phyloP scores from a whole-genome alignment of 805 yeast species.

The Saccharomyces cerevisiae region DNA sequence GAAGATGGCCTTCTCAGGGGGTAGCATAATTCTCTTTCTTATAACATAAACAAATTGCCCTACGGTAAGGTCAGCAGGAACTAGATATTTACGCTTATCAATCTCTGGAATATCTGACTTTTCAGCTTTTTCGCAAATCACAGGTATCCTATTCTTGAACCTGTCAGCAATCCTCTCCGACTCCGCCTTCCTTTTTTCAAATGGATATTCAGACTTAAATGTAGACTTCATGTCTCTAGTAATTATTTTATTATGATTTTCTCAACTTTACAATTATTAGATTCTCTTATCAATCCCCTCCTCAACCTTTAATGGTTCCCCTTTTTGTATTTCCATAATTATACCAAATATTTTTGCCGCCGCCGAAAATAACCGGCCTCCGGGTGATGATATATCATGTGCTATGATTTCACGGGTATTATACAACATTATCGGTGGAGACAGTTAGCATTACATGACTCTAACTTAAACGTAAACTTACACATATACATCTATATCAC shows the following conservation, averaged over 20 bases:
- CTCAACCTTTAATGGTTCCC: neutral
- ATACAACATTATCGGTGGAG: no score
- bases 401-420: neutral
- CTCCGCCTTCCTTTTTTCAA: conserved; percentile 92
- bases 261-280: neutral
- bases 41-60: conserved; percentile 98
- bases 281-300: neutral
- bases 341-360: neutral
- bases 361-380: neutral
- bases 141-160: conserved; percentile 90
- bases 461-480: neutral
- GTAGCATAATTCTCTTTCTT: conserved; percentile 89
- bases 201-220: conserved; percentile 64
- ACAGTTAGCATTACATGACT: neutral
- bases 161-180: conserved; percentile 83
- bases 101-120: conserved; percentile 92
- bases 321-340: neutral
- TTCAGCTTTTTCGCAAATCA: conserved; percentile 92
- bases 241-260: neutral
- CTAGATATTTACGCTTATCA: conserved; percentile 94
- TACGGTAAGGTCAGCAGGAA: conserved; percentile 91
- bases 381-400: neutral
- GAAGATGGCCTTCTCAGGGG: conserved; percentile 96
- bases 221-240: conserved; percentile 26
- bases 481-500: neutral